Percentiles rank a stretch among this genome's conserved stretches.
Conservation (phyloP, 805 yeast species). For the Torulaspora quercuum region DNA sequence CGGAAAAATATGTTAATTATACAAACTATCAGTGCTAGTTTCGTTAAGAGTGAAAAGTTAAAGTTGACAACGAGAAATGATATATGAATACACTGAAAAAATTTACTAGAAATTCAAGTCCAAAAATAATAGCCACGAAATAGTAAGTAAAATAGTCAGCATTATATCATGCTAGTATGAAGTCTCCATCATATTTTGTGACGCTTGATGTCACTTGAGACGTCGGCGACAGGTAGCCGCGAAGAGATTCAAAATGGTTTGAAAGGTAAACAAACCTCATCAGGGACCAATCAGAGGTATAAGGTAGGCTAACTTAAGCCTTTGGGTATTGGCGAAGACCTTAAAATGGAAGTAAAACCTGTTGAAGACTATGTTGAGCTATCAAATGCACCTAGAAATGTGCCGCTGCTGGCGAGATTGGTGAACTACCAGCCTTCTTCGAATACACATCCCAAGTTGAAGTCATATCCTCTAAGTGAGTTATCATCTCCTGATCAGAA, state of each 20-base stretch:
- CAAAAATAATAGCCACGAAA: no score
- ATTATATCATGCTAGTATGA: background rate
- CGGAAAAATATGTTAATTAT: no score
- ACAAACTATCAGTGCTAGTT: no score
- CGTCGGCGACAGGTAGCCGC: conserved; percentile 8
- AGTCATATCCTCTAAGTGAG: conserved; percentile 45
- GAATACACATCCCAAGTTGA: conserved; percentile 34
- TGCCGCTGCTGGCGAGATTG: conserved; percentile 30
- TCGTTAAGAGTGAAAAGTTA: no score
- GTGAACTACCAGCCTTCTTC: conserved; percentile 39
- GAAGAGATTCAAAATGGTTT: conserved; percentile 2
- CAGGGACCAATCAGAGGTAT: background rate
- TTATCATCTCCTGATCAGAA: conserved; percentile 37
- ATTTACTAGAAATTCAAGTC: no score
- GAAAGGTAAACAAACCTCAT: conserved; percentile 11
- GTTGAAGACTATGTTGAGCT: conserved; percentile 31
- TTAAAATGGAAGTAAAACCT: conserved; percentile 25
- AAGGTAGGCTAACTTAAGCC: no score
- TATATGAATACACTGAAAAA: no score
- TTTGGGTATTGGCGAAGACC: background rate
- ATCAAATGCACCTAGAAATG: conserved; percentile 10
- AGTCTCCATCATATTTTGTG: conserved; percentile 5
- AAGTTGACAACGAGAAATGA: no score
- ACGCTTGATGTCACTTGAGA: conserved; percentile 4
- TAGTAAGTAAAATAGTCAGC: no score